phyloP scores from a whole-genome alignment of 192 early-diverging fungal genomes.

The Backusella circina region DNA sequence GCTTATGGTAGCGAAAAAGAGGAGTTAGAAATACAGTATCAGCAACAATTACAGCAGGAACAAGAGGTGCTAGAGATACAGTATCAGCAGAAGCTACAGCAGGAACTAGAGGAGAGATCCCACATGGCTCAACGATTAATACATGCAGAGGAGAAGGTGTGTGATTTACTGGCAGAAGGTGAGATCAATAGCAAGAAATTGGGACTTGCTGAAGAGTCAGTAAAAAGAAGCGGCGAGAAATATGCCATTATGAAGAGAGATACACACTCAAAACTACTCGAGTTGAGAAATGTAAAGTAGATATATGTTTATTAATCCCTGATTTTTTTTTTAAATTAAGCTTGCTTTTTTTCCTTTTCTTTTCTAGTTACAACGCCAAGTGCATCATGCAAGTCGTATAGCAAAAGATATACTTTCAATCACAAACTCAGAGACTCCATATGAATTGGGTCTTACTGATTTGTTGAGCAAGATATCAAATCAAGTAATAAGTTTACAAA shows the following conservation, averaged over 20 bases:
- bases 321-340: background rate
- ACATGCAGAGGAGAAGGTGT: background rate
- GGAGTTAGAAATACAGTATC: background rate
- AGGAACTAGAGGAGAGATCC: background rate
- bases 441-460: background rate
- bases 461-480: background rate
- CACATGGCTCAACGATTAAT: background rate
- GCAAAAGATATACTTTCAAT: background rate
- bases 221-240: background rate
- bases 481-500: background rate
- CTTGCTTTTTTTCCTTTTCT: background rate
- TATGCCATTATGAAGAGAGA: background rate
- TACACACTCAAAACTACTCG: background rate
- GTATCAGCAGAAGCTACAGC: background rate
- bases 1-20: conserved; percentile 1
- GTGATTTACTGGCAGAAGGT: background rate
- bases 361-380: background rate
- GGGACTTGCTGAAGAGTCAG: background rate
- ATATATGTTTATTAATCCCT: background rate
- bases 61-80: background rate
- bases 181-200: background rate
- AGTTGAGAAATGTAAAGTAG: background rate
- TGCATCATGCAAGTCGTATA: background rate
- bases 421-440: background rate
- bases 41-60: background rate